Evolutionary conservation across 768 basidiomycete genomes (phyloP), one percentile per base, ranked within the genome.

Genomic region (Suillus luteus): DNA sequence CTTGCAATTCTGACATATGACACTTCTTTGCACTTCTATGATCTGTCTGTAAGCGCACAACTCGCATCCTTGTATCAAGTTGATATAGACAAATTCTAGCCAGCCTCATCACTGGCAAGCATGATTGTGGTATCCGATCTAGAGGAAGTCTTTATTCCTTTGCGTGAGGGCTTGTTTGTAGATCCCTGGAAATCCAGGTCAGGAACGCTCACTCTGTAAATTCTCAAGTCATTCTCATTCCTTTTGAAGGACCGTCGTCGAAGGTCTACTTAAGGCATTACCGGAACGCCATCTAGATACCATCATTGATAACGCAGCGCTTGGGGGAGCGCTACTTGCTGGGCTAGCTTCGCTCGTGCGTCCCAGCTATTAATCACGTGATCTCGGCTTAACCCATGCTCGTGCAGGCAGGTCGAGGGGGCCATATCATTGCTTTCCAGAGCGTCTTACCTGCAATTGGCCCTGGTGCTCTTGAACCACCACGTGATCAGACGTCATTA

Each of bases 71-170:
- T 51, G 58, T 2, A 41, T 58, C 40, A 64, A 59, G 63, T 63
- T 62, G 44, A 58, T 64, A 40, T 73, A 68, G 60, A 72, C 59
- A 75, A 64, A 61, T 55, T 55, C 41, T 65, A 60, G 55, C 65
- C 65, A 83, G 81, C 76, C 80, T 70, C 79, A 84, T 72, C 76
- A 41, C 78, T 81, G 68, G 81, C 86, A 1, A 81, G 82, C 41
- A 90, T 96, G 82, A 80, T 96, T 51, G 85, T 99, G 51, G 84
- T 98, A 10, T 79, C 92, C 1, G 97, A 99, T 72, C 77, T 99
- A 43, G 90, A 94, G n/a, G 97, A 99, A 61, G 87, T 95, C 22
- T 99, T 96, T 75, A 75, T 92, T 1, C 97, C 97, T 0, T 73
- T 94, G 27, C 79, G 80, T 22, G 77, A 81, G 6, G 90, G 89